Base-by-base conservation (phyloP, 371 early-diverging fungal genomes). In the Apophysomyces ossiformis region DNA sequence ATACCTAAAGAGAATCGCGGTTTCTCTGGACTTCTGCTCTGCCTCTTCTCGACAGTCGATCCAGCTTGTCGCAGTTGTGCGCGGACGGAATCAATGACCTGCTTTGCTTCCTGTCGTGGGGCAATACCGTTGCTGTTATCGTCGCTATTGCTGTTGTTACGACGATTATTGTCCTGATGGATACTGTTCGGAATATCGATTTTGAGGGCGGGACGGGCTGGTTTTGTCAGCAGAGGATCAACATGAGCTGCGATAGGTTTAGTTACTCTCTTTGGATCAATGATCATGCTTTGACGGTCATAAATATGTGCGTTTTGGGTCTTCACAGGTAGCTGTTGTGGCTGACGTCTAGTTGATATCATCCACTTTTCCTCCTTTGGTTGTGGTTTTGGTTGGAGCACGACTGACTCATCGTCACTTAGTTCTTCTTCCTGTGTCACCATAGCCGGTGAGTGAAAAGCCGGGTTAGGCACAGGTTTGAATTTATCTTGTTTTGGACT, bases 281-380 rank as follows among this genome's bases (percentile, higher is more conserved):
- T 13, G 16, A 35, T 43, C 11, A 57, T 45, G 18, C 68, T 64
- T 50, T 68, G 68, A 12, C 68, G 68, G 35, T 68, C 68, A 60
- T 63, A 68, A 16, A 68, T 68, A 39, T 64, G 63, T 37, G 69
- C 69, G 39, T 69, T 65, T 58, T 65, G 69, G 16, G 65, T 58
- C 37, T 37, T 54, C 32, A 69, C 65, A 13, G 69, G 69, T 7
- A 69, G 35, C 21, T 69, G 69, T 36, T 69, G 69, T 0, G 69
- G 69, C 16, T 65, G 65, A 39, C 69, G 69, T 7, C 64, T 60
- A 45, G 69, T 65, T 39, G 69, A 69, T 50, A 69, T 69, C 62
- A 65, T 69, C 69, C 69, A 69, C 21, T 64, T 69, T 37, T 69
- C 69, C 45, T 69, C 69, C 47, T 45, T 56, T 26, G 69, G 69